phyloP scores from a whole-genome alignment of 2,329 filamentous ascomycete species.

The Fusarium burgessii region DNA sequence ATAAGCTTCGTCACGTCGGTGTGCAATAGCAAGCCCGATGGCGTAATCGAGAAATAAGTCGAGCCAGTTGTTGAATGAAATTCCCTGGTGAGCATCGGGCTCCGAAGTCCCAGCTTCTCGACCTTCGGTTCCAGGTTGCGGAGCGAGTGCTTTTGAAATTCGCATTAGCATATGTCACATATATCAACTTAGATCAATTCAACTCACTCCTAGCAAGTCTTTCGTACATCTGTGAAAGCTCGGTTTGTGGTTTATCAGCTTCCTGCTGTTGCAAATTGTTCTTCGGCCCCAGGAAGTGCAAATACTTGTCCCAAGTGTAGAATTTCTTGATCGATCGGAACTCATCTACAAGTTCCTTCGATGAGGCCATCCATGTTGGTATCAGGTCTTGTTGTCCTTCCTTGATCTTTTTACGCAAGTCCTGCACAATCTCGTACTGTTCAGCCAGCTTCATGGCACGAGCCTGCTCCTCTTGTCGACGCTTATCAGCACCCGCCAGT shows the following conservation, averaged over 20 bases:
- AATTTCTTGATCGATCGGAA: slow-evolving; percentile 73
- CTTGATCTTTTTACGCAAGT: slow-evolving; percentile 57
- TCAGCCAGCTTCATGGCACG: slow-evolving; percentile 54
- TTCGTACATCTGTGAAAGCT: slow-evolving; percentile 67
- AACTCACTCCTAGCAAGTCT: slow-evolving; percentile 65
- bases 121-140: slow-evolving; percentile 43
- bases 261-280: slow-evolving; percentile 37
- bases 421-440: slow-evolving; percentile 59
- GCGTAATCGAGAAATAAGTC: slow-evolving; percentile 92
- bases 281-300: slow-evolving; percentile 64
- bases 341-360: slow-evolving; percentile 70
- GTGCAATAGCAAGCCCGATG: slow-evolving; percentile 76
- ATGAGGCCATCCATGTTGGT: slow-evolving; percentile 68
- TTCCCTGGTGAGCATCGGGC: slow-evolving; percentile 74
- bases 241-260: slow-evolving; percentile 52
- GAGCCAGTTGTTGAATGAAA: slow-evolving; percentile 87
- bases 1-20: slow-evolving; percentile 79
- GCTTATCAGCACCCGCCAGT: slow-evolving; percentile 58
- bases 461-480: slow-evolving; percentile 59
- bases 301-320: slow-evolving; percentile 75
- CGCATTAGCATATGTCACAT: slow-evolving; percentile 17
- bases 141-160: slow-evolving; percentile 49
- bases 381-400: slow-evolving; percentile 59
- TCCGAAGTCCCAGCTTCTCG: slow-evolving; percentile 46
- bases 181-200: background rate